Conservation (phyloP, 768 basidiomycete genomes). For the Coprinopsis cinerea region DNA sequence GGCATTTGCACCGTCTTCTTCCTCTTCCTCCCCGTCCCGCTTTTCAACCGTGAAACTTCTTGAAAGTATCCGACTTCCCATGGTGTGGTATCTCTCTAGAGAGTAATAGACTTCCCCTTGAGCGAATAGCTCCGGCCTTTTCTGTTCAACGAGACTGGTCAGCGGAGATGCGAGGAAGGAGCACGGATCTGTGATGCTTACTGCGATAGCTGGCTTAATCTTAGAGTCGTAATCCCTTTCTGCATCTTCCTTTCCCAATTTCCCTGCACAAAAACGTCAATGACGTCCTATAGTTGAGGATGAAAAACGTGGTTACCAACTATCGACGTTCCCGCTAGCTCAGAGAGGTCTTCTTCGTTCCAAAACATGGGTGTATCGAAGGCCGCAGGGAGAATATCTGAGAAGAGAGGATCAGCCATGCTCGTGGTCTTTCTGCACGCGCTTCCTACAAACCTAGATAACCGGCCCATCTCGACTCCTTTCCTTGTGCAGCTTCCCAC, state of each 20-base stretch:
- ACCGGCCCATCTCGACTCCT: slow-evolving; percentile 57
- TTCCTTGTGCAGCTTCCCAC: slow-evolving; percentile 78
- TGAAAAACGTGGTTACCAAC: slow-evolving; percentile 52
- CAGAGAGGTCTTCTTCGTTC: slow-evolving; percentile 62
- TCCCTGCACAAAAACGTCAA: slow-evolving; percentile 43
- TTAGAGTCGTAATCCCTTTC: slow-evolving; percentile 65
- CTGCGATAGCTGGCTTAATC: slow-evolving; percentile 66
- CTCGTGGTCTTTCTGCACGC: neutral
- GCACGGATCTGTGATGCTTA: slow-evolving; percentile 25
- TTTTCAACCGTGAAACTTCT: slow-evolving; percentile 83
- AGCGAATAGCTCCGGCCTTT: slow-evolving; percentile 68
- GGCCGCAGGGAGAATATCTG: slow-evolving; percentile 58
- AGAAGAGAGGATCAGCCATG: neutral
- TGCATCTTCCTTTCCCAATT: slow-evolving; percentile 81
- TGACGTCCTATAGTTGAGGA: neutral
- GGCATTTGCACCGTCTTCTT: slow-evolving; percentile 15
- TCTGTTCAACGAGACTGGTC: slow-evolving; percentile 31
- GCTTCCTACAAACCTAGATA: slow-evolving; percentile 56
- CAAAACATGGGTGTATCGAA: slow-evolving; percentile 98
- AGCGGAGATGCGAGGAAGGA: neutral
- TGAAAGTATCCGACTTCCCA: slow-evolving; percentile 89
- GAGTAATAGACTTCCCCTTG: slow-evolving; percentile 30
- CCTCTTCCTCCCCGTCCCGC: slow-evolving; percentile 37
- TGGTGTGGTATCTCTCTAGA: slow-evolving; percentile 81
- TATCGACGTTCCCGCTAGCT: slow-evolving; percentile 81